Percentiles rank a stretch among this genome's conserved stretches.
These are phyloP conservation scores for Botrytis fragariae DNA, from an alignment of 2,329 filamentous ascomycete genomes.

Conservation along the genomic window DNA sequence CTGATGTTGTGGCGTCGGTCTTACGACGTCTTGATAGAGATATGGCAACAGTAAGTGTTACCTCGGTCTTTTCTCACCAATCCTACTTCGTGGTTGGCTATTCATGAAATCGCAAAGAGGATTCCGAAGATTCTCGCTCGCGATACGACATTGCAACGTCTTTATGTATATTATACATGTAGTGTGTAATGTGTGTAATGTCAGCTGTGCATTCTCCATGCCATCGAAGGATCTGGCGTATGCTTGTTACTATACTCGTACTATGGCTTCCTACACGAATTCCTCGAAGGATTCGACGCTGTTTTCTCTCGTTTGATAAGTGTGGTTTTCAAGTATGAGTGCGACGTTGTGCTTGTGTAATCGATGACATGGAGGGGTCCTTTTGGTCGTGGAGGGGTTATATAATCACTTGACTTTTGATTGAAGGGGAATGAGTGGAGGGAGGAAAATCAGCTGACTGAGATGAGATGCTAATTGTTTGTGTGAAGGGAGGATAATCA, in stretches of 20 bases:
- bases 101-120: not conserved
- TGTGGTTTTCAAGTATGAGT: not conserved
- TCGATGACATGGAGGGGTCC: slow-evolving; percentile 14
- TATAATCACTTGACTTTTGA: not conserved
- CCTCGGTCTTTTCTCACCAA: not conserved
- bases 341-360: slow-evolving; percentile 8
- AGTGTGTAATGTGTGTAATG: not conserved
- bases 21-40: slow-evolving; percentile 23
- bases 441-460: not conserved
- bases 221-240: slow-evolving; percentile 6
- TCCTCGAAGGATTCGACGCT: not conserved
- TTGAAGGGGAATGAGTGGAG: not conserved
- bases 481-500: slow-evolving; percentile 38
- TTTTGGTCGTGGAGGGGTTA: not conserved
- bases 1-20: slow-evolving; percentile 17
- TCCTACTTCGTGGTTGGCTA: not conserved
- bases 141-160: slow-evolving; percentile 2
- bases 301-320: not conserved
- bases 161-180: not conserved
- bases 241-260: not conserved
- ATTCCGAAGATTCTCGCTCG: not conserved
- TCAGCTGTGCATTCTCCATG: slow-evolving; percentile 12
- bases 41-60: slow-evolving; percentile 27
- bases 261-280: not conserved
- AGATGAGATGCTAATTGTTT: slow-evolving; percentile 3